These are phyloP conservation scores for Rhodosporidiobolus sp. DNA, from an alignment of 768 basidiomycete genomes.

Conservation along the genomic window DNA sequence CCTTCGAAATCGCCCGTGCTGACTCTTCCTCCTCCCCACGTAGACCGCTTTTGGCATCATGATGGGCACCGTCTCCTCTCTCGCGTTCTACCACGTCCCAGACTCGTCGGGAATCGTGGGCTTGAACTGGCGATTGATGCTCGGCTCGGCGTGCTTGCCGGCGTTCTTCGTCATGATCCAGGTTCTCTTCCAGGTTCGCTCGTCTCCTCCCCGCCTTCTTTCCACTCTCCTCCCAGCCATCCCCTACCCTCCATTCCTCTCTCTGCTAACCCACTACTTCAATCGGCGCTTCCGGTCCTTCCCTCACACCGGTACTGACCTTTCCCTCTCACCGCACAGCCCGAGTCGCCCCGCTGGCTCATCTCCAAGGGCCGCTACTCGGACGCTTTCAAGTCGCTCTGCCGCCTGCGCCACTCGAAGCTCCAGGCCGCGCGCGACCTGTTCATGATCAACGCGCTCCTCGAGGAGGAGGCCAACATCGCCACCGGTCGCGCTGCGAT, in stretches of 20 bases:
- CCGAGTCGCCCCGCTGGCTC: constrained; percentile 49
- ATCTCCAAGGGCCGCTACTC: constrained; percentile 46
- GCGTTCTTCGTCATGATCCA: constrained; percentile 31
- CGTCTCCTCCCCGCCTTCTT: too few relatives aligned
- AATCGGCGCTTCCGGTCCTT: too few relatives aligned
- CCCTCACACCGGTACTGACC: too few relatives aligned
- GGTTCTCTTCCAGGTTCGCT: neutral
- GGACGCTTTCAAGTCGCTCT: constrained; percentile 41
- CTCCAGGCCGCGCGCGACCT: constrained; percentile 53
- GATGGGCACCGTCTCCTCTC: neutral
- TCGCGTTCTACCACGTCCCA: constrained; percentile 10
- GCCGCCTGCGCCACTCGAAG: constrained; percentile 48
- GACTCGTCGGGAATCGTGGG: constrained; percentile 43
- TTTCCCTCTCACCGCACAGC: constrained; percentile 50
- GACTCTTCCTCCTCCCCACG: neutral
- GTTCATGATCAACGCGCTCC: constrained; percentile 51
- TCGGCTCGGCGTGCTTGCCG: constrained; percentile 49
- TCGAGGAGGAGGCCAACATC: constrained; percentile 49
- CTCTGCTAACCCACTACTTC: neutral
- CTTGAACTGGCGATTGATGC: constrained; percentile 35
- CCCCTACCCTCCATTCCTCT: neutral
- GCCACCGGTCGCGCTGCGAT: constrained; percentile 48
- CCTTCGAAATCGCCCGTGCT: neutral
- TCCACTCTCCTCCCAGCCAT: too few relatives aligned
- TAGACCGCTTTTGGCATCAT: constrained; percentile 5